phyloP scores from a whole-genome alignment of 2,329 filamentous ascomycete species.

The Fusarium oxysporum region DNA sequence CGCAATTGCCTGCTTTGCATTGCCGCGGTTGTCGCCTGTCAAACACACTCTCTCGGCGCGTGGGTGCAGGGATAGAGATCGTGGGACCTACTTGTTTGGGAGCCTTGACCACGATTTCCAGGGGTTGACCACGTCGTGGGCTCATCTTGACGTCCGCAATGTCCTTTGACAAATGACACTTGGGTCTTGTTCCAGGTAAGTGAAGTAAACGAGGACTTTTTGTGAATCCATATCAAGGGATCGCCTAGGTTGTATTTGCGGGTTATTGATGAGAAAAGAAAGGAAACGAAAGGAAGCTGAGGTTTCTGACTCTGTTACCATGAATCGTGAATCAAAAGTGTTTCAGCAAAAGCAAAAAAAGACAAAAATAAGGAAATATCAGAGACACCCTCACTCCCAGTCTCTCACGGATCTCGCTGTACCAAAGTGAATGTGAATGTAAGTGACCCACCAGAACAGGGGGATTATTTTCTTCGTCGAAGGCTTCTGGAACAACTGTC shows the following conservation, averaged over 20 bases:
- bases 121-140: constrained; percentile 35
- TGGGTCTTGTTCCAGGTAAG: constrained; percentile 8
- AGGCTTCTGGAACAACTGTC: constrained; percentile 41
- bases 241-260: background rate
- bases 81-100: constrained; percentile 30
- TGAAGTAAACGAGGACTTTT: constrained; percentile 3
- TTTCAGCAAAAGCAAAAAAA: constrained; percentile 9
- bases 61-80: constrained; percentile 38
- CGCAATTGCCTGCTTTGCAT: background rate
- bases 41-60: constrained; percentile 20
- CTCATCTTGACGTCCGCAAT: constrained; percentile 42
- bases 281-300: background rate
- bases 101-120: constrained; percentile 26
- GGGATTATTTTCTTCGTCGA: constrained; percentile 24
- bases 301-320: background rate
- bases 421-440: background rate
- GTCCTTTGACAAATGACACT: constrained; percentile 15
- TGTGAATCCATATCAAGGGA: background rate
- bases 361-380: constrained; percentile 7
- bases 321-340: background rate
- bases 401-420: constrained; percentile 13
- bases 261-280: background rate
- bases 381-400: background rate
- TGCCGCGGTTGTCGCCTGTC: constrained; percentile 23
- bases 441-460: constrained; percentile 15